phyloP scores from a whole-genome alignment of 1,139 yeast genomes.

The Diutina pseudorugosa region DNA sequence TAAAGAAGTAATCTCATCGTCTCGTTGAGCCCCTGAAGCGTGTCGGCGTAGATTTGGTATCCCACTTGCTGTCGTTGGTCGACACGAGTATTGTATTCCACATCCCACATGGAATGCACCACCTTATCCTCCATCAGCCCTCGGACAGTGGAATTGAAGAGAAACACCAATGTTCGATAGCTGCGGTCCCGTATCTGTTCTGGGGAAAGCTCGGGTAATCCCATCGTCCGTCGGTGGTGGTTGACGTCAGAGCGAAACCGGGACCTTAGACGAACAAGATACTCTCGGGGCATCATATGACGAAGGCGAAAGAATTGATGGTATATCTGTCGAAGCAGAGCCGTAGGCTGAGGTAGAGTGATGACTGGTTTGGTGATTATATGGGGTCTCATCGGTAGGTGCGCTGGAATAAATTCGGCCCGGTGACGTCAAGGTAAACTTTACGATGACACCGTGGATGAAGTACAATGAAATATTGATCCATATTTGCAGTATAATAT shows the following conservation, averaged over 20 bases:
- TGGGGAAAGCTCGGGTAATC: not conserved
- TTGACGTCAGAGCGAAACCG: not conserved
- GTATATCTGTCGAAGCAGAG: not conserved
- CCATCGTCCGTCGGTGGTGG: not conserved
- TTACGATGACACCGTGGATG: too few species aligned
- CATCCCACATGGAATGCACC: not conserved
- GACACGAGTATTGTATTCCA: not conserved
- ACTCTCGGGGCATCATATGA: conserved; percentile 1
- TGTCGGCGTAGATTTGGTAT: not conserved
- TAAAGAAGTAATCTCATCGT: not conserved
- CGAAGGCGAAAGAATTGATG: not conserved
- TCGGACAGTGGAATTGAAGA: not conserved
- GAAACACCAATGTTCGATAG: not conserved
- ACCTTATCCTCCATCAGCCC: not conserved
- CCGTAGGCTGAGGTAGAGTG: not conserved
- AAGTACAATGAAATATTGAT: too few species aligned
- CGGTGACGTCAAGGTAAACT: too few species aligned
- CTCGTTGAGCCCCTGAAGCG: not conserved
- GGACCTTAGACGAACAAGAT: not conserved
- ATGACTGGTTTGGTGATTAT: not conserved
- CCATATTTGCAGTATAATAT: too few species aligned
- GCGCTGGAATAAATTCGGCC: not conserved
- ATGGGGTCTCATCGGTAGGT: not conserved
- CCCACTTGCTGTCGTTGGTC: not conserved
- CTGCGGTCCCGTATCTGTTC: not conserved